Evolutionary conservation across 352 stramenopile species (phyloP).

Genomic region (Saprolegnia parasitica): DNA sequence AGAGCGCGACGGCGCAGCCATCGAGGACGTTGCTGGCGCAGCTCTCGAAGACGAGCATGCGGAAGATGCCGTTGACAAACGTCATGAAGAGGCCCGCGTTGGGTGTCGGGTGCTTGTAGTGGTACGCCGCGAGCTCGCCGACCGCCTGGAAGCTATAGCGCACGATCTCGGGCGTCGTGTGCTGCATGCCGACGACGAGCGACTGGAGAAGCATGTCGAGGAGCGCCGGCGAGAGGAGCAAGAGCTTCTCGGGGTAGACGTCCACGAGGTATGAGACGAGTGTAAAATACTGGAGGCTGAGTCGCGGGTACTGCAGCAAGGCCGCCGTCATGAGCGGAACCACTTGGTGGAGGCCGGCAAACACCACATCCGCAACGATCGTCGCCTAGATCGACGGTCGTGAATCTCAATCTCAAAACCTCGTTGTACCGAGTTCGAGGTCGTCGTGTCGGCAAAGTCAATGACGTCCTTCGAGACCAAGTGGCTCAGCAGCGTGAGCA

Average conservation of each 20-base stretch:
- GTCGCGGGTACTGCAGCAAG: conserved; percentile 74
- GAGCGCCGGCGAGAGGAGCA: conserved; percentile 49
- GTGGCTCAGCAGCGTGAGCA: conserved; percentile 76
- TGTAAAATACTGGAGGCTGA: conserved; percentile 88
- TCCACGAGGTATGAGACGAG: conserved; percentile 84
- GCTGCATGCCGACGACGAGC: conserved; percentile 65
- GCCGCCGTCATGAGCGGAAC: conserved; percentile 88
- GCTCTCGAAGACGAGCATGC: conserved; percentile 75
- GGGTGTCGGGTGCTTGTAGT: conserved; percentile 50
- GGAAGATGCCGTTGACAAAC: conserved; percentile 73
- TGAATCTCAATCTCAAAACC: conserved; percentile 24
- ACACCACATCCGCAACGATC: conserved; percentile 83
- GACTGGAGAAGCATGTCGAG: conserved; percentile 74
- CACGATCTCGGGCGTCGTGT: conserved; percentile 66
- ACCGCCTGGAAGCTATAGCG: conserved; percentile 82
- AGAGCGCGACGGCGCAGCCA: conserved; percentile 58
- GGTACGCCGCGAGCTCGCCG: conserved; percentile 62
- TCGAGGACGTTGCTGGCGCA: conserved; percentile 72
- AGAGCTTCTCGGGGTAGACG: conserved; percentile 78
- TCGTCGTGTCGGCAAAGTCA: conserved; percentile 73
- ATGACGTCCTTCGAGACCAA: conserved; percentile 81
- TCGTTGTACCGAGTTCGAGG: conserved; percentile 39
- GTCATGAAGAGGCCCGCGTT: conserved; percentile 62
- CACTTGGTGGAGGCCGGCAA: conserved; percentile 78
- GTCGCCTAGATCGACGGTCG: conserved; percentile 41